Conservation (phyloP, 208 protist species). For the Crithidia thermophila region DNA sequence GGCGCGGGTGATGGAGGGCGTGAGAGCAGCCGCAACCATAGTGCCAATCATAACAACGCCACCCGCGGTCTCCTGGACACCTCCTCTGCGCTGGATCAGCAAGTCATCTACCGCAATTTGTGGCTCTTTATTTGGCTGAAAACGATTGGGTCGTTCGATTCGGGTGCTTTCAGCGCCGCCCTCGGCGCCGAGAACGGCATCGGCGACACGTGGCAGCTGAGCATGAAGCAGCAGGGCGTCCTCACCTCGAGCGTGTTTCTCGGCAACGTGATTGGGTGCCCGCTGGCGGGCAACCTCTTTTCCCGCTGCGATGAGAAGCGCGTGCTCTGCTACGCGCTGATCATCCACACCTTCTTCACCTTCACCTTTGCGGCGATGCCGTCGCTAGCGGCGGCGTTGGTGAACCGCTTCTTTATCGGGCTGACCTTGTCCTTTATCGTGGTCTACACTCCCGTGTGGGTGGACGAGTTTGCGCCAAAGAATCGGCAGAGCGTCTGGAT, state of each 20-base stretch:
- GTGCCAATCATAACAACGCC: not conserved
- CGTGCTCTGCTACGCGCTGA: slow-evolving; percentile 53
- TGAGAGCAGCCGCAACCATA: not conserved
- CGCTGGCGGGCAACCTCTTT: slow-evolving; percentile 76
- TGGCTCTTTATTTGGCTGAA: slow-evolving; percentile 85
- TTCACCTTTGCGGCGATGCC: slow-evolving; percentile 74
- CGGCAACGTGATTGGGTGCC: slow-evolving; percentile 83
- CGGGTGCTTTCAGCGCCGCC: slow-evolving; percentile 86
- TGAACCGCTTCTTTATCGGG: slow-evolving; percentile 89
- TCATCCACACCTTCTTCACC: slow-evolving; percentile 80
- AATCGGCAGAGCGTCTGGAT: slow-evolving; percentile 87
- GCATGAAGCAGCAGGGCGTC: slow-evolving; percentile 58
- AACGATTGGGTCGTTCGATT: slow-evolving; percentile 86
- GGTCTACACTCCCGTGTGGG: slow-evolving; percentile 93
- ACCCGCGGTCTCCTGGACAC: slow-evolving; percentile 7
- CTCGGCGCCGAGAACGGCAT: slow-evolving; percentile 76
- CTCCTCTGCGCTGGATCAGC: slow-evolving; percentile 11
- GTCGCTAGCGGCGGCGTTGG: slow-evolving; percentile 48
- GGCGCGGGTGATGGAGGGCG: not conserved
- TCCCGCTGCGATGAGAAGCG: slow-evolving; percentile 66
- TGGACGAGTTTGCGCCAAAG: slow-evolving; percentile 91
- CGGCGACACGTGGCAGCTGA: slow-evolving; percentile 60
- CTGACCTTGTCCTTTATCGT: slow-evolving; percentile 90
- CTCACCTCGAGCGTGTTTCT: slow-evolving; percentile 87
- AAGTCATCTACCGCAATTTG: slow-evolving; percentile 62